Evolutionary conservation across 2,329 filamentous ascomycete species (phyloP), one percentile per base, ranked within the genome.

Genomic region (Bisporella sp.): DNA sequence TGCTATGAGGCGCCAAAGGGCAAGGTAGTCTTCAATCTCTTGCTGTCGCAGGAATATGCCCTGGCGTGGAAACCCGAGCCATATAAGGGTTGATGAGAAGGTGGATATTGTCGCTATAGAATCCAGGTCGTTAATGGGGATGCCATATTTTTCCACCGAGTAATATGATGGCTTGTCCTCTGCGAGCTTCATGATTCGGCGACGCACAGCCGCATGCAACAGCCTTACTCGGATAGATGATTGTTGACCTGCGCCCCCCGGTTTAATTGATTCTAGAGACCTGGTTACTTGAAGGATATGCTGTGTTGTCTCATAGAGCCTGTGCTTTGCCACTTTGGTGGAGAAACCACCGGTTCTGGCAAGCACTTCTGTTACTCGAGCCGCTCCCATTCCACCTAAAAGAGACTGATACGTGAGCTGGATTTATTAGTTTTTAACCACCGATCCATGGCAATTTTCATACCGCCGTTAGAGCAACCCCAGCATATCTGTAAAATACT

Each of bases 101-200:
- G 80, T 81, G 35, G 73, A 74, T 53, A 91, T 83, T 1, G 87
- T 91, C 8, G 74, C 84, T 33, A 90, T 80, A 51, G 76, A 80
- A 65, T 92, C 86, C 1, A 92, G 74, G 58, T 91, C 84, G 59
- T 86, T 91, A 63, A 91, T 82, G 4, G 85, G 85, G 3, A 85
- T 71, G 3, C 85, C 85, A 62, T 72, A 77, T 37, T 73, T 67
- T 13, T 74, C 66, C 1, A 80, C 64, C 54, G 81, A 72, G 66
- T 82, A 89, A 66, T 89, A 89, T 2, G 70, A 71, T 0, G 82
- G 79, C 13, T 72, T 69, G 37, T 73, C 65, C n/a, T 70, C 63
- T 11, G 75, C 74, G 6, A 89, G 73, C 31, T 72, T 72, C 57
- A 85, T 66, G 53, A 89, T 87, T 5, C 81, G 77, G 49, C 78